A percentile compares a stretch with the other conserved stretches of the same genome.
Conservation (phyloP, 805 yeast genomes). For the Komagataella populi region DNA sequence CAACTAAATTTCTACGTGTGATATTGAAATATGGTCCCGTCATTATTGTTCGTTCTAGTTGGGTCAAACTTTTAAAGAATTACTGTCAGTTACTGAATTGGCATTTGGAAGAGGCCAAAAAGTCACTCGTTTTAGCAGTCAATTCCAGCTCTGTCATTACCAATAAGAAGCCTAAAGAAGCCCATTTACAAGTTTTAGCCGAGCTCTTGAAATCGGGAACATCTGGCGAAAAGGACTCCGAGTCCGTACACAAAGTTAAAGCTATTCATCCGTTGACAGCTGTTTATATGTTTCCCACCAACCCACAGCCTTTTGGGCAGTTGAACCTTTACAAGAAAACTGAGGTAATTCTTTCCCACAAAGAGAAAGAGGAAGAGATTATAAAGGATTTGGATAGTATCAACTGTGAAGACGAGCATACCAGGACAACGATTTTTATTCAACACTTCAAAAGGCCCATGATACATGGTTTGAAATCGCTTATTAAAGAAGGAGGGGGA, state of each 20-base stretch:
- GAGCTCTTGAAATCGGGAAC: conserved; percentile 14
- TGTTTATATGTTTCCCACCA: conserved; percentile 38
- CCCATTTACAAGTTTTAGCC: conserved; percentile 26
- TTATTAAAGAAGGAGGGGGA: conserved; percentile 63
- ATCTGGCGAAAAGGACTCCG: conserved; percentile 2
- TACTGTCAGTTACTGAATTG: conserved; percentile 65
- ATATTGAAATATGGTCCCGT: conserved; percentile 38
- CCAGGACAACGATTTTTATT: conserved; percentile 37
- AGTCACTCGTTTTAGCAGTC: conserved; percentile 12
- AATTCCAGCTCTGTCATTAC: conserved; percentile 11
- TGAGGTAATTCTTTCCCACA: conserved; percentile 4
- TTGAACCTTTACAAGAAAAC: conserved; percentile 43
- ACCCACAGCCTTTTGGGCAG: conserved; percentile 51
- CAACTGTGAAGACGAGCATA: conserved; percentile 46
- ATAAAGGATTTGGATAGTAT: conserved; percentile 25
- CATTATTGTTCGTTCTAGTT: conserved; percentile 45
- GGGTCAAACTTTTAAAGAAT: conserved; percentile 56
- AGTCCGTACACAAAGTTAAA: conserved; percentile 4
- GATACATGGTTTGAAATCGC: conserved; percentile 29
- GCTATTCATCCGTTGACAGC: conserved; percentile 32
- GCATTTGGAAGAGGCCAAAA: conserved; percentile 26
- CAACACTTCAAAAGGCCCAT: conserved; percentile 41
- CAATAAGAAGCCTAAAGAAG: conserved; percentile 21
- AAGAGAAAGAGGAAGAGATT: conserved; percentile 10
- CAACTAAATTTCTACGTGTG: conserved; percentile 52